Base-by-base conservation (phyloP, 768 basidiomycete genomes). In the Pleurotus ostreatus region DNA sequence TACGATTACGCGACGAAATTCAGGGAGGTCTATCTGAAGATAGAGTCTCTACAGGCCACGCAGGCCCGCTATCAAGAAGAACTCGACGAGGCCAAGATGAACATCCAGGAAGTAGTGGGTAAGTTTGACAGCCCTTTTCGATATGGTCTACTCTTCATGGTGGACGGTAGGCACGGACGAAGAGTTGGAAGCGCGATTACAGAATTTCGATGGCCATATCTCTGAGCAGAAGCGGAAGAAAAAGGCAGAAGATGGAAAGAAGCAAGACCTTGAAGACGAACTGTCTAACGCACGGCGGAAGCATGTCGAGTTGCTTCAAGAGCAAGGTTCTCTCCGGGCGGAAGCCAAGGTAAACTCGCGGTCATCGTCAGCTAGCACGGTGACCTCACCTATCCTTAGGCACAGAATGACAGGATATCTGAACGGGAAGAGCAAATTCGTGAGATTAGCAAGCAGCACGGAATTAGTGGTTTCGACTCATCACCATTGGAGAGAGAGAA, bases 1-100 rank as follows among this genome's bases (percentile, higher is more conserved):
- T 86, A 92, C 63, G 89, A 96, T 49, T 80, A 84, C 45, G 86
- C 91, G 2, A 85, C 84, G 18, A 88, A 88, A 65, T 97, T 98
- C 67, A 82, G 92, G 56, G 91, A 97, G 69, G 78, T 89, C 54
- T 94, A 89, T 64, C 71, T 87, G 55, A 83, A 83, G 62, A 81
- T 86, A 18, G 83, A 88, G 55, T 78, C 74, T 58, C 68, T 91
- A 46, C 74, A 85, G 54, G 77, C 82, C 57, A 81, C 80, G 63
- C 87, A 86, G 64, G 66, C 74, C n/a, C 78, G 82, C 47, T 74
- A 84, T 53, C 76, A 87, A 61, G 70, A 72, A 11, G 86, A 93
- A 43, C 74, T 89, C 38, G 74, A 77, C 1, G 82, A 85, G 25
- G 77, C 85, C 5, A 81, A 79, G 55, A 75, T 84, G 45, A 89